Percentiles rank a stretch among this genome's conserved stretches.
phyloP scores from a whole-genome alignment of 129 eudicot species.

The Arctium lappa region DNA sequence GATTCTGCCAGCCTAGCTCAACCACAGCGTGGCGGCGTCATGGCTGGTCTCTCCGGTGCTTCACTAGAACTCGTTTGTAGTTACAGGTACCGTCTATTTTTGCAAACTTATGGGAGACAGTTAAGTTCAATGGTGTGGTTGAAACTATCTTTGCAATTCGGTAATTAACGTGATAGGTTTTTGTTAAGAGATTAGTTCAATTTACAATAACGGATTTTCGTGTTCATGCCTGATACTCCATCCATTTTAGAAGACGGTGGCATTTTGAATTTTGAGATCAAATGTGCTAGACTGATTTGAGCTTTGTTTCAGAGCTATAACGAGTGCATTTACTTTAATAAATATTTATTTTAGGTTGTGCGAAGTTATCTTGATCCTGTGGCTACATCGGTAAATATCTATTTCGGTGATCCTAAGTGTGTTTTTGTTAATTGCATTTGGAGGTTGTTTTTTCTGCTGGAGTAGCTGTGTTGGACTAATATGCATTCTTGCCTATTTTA shows the following conservation, averaged over 20 bases:
- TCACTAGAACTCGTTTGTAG: constrained; percentile 81
- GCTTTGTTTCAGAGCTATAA: neutral
- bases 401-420: neutral
- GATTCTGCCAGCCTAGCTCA: constrained; percentile 30
- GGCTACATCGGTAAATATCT: neutral
- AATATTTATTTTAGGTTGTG: neutral
- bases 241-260: neutral
- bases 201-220: neutral
- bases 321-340: neutral
- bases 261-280: neutral
- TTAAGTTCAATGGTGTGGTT: neutral
- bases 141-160: neutral
- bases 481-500: neutral
- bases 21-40: constrained; percentile 77
- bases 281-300: neutral
- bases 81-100: constrained; percentile 43
- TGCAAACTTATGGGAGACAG: neutral
- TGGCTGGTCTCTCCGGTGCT: constrained; percentile 81
- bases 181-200: neutral
- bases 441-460: neutral
- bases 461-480: neutral
- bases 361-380: neutral
- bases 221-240: neutral
- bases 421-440: neutral
- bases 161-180: neutral